These are phyloP conservation scores for Myriangium duriaei DNA, from an alignment of 2,329 filamentous ascomycete genomes.

Conservation along the genomic window DNA sequence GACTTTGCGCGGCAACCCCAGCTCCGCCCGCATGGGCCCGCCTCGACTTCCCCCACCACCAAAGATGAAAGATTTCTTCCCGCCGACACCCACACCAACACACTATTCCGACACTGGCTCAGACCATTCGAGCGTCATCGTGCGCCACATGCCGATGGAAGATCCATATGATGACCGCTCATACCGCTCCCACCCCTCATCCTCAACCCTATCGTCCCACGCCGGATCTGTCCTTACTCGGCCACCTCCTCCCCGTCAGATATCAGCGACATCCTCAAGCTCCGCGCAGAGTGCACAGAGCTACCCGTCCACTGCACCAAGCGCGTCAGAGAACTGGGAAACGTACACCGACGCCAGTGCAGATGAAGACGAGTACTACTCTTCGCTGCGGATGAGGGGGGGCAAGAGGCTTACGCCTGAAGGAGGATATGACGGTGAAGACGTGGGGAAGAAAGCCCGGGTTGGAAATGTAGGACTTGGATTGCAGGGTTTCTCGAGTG, in stretches of 20 bases:
- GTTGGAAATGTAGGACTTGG: conserved; percentile 1
- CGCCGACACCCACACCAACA: conserved; percentile 21
- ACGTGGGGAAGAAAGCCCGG: conserved; percentile 23
- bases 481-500: background rate
- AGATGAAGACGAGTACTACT: conserved; percentile 55
- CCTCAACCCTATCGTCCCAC: conserved; percentile 20
- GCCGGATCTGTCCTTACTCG: conserved; percentile 9
- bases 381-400: conserved; percentile 48
- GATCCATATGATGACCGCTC: conserved; percentile 68
- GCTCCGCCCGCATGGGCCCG: conserved; percentile 25
- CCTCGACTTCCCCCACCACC: conserved; percentile 61
- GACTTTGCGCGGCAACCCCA: conserved; percentile 18
- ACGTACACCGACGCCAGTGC: conserved; percentile 62
- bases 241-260: conserved; percentile 17
- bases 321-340: conserved; percentile 91
- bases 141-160: conserved; percentile 55
- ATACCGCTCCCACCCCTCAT: conserved; percentile 13
- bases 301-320: too few relatives aligned
- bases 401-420: conserved; percentile 44
- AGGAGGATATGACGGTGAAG: conserved; percentile 18
- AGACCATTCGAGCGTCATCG: conserved; percentile 45
- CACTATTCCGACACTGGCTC: conserved; percentile 24
- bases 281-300: too few relatives aligned
- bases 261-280: conserved; percentile 21
- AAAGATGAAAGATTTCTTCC: conserved; percentile 77